Percentiles rank a stretch among this genome's conserved stretches.
Evolutionary conservation across 441 rosid species (phyloP).

Genomic region (Kokia cookei): DNA sequence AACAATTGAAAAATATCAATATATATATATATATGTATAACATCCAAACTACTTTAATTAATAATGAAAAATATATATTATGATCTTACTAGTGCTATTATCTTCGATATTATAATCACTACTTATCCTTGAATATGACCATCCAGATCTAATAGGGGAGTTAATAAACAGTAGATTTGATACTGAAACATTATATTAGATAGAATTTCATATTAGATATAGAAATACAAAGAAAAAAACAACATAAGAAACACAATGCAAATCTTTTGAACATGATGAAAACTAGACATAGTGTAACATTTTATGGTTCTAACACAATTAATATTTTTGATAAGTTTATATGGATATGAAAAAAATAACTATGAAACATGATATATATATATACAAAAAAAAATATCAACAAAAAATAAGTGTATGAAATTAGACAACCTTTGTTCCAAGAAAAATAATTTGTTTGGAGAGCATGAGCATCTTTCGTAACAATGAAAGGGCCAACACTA

Average conservation of each 20-base stretch:
- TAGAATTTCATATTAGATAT: background rate
- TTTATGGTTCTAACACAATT: too few species aligned
- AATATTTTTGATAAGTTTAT: too few species aligned
- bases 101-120: background rate
- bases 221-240: too few species aligned
- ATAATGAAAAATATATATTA: background rate
- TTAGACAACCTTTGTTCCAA: conserved; percentile 4
- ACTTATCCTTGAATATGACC: background rate
- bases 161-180: conserved; percentile 3
- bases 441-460: background rate
- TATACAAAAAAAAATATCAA: too few species aligned
- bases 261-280: too few species aligned
- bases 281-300: too few species aligned
- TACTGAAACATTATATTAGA: background rate
- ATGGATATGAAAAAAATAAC: too few species aligned
- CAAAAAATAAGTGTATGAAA: background rate
- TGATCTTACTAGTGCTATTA: background rate
- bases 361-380: background rate
- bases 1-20: too few species aligned
- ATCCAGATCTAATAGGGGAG: background rate
- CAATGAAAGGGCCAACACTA: conserved; percentile 1
- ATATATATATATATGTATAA: background rate
- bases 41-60: background rate
- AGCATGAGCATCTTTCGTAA: background rate
- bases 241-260: too few species aligned